A percentile compares a stretch with the other conserved stretches of the same genome.
Conservation (phyloP, 805 yeast genomes). For the Ogataea pilisensis region DNA sequence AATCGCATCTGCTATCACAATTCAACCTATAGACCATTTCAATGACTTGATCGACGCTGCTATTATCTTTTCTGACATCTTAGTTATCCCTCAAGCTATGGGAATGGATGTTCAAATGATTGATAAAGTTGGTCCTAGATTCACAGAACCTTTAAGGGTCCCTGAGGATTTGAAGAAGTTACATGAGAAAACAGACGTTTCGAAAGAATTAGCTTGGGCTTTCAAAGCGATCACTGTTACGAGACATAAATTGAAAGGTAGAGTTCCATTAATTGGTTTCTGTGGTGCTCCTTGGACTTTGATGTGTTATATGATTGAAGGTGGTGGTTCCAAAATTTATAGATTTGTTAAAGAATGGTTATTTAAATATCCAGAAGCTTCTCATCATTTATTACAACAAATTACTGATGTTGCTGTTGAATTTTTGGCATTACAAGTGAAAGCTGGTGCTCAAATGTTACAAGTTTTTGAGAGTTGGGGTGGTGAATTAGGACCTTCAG, state of each 20-base stretch:
- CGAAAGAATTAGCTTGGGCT: slow-evolving; percentile 86
- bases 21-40: slow-evolving; percentile 90
- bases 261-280: slow-evolving; percentile 92
- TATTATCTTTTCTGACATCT: slow-evolving; percentile 89
- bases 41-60: slow-evolving; percentile 94
- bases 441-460: slow-evolving; percentile 97
- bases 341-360: slow-evolving; percentile 92
- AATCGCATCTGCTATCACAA: slow-evolving; percentile 88
- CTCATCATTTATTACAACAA: slow-evolving; percentile 68
- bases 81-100: slow-evolving; percentile 97
- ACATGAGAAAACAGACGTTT: slow-evolving; percentile 59
- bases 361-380: slow-evolving; percentile 67
- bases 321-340: slow-evolving; percentile 91
- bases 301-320: slow-evolving; percentile 95
- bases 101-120: slow-evolving; percentile 93
- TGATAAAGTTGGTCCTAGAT: slow-evolving; percentile 92
- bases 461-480: slow-evolving; percentile 99
- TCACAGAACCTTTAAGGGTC: slow-evolving; percentile 78
- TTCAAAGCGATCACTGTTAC: slow-evolving; percentile 89
- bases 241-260: slow-evolving; percentile 78
- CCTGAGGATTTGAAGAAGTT: slow-evolving; percentile 61
- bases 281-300: slow-evolving; percentile 99
- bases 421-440: slow-evolving; percentile 88
- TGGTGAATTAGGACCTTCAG: slow-evolving; percentile 89
- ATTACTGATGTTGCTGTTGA: slow-evolving; percentile 87